phyloP scores from a whole-genome alignment of 306 rosid genomes.

The Quercus agrifolia region DNA sequence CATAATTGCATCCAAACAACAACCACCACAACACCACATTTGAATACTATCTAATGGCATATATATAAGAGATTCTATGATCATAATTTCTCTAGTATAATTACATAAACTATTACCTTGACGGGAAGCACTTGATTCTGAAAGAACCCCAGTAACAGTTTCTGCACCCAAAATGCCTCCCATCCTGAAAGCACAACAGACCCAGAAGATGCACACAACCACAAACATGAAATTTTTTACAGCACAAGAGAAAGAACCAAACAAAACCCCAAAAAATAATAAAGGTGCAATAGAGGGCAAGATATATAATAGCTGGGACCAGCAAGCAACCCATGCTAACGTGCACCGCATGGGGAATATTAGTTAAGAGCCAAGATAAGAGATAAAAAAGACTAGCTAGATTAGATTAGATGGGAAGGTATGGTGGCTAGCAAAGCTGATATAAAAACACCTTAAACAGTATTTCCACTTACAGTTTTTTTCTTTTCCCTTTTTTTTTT shows the following conservation, averaged over 20 bases:
- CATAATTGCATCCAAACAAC: background rate
- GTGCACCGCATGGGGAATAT: constrained; percentile 62
- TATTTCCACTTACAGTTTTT: constrained; percentile 55
- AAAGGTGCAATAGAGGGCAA: constrained; percentile 24
- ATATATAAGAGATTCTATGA: background rate
- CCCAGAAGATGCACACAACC: constrained; percentile 29
- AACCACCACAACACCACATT: constrained; percentile 1
- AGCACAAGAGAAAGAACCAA: constrained; percentile 20
- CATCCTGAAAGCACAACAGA: constrained; percentile 43
- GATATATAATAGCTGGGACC: constrained; percentile 52
- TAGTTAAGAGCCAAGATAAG: constrained; percentile 45
- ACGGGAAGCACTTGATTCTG: constrained; percentile 39
- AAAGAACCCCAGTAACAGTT: constrained; percentile 25
- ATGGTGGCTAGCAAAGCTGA: constrained; percentile 45
- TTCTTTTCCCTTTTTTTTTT: background rate
- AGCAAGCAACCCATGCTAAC: constrained; percentile 39
- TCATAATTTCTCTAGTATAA: background rate
- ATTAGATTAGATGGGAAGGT: constrained; percentile 46
- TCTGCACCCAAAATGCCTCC: constrained; percentile 38
- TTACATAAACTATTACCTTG: constrained; percentile 35
- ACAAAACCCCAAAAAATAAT: background rate
- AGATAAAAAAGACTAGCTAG: constrained; percentile 23
- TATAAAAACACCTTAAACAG: constrained; percentile 50
- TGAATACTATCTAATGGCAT: background rate
- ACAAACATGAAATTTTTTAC: constrained; percentile 22